A percentile compares a stretch with the other conserved stretches of the same genome.
Conservation (phyloP, 73 alveolate genomes). For the Tetrahymena borealis region DNA sequence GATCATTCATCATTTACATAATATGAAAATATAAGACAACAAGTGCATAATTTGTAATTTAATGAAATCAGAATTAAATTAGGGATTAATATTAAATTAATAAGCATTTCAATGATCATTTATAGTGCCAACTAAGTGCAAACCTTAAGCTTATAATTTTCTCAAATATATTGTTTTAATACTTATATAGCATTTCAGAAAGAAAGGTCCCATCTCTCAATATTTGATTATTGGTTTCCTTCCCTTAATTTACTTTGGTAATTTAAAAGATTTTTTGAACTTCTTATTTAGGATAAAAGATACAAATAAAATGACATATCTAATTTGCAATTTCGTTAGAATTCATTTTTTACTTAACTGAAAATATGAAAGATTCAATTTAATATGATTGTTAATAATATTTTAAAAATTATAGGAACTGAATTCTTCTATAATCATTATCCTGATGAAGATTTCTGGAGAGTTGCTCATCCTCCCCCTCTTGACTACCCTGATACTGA, state of each 20-base stretch:
- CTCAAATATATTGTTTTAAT: neutral
- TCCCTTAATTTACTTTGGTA: constrained; percentile 38
- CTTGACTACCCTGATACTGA: constrained; percentile 44
- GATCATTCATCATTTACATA: neutral
- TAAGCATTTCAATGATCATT: too few species aligned
- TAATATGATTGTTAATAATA: neutral
- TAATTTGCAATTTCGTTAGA: neutral
- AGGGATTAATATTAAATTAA: too few species aligned
- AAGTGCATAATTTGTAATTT: neutral
- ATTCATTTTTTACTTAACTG: neutral
- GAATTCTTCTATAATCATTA: constrained; percentile 33
- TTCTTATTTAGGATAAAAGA: neutral
- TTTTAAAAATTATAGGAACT: constrained; percentile 4
- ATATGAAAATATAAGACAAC: neutral
- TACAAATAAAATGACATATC: neutral
- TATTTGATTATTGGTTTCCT: constrained; percentile 1
- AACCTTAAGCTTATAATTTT: neutral
- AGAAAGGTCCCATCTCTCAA: constrained; percentile 29
- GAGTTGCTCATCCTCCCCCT: constrained; percentile 50
- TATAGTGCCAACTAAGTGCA: too few species aligned
- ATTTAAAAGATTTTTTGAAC: neutral
- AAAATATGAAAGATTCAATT: neutral
- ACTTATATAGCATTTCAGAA: constrained; percentile 32
- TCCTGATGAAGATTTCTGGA: constrained; percentile 51
- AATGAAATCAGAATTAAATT: too few species aligned